Percentiles rank a stretch among this genome's conserved stretches.
These are phyloP conservation scores for Xylaria cubensis DNA, from an alignment of 495 filamentous ascomycete species.

Conservation along the genomic window DNA sequence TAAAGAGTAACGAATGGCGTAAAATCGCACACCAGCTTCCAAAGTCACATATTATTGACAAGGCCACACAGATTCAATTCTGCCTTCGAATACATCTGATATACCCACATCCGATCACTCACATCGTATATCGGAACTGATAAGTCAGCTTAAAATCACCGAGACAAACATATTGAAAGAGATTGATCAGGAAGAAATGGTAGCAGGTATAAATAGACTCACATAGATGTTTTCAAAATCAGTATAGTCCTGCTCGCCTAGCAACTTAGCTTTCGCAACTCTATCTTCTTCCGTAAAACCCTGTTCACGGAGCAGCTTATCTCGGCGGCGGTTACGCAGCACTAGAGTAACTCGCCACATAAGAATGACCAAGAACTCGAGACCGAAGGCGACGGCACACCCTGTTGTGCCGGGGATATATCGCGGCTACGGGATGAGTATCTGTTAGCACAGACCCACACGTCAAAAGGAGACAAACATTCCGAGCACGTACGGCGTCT, in stretches of 20 bases:
- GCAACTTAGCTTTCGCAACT: slow-evolving; percentile 36
- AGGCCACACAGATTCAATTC: not conserved
- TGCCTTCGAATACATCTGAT: not conserved
- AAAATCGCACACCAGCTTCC: not conserved
- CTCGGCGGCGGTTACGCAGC: slow-evolving; percentile 37
- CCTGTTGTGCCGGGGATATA: slow-evolving; percentile 40
- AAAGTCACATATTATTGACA: not conserved
- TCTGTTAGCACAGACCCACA: not conserved
- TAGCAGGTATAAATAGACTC: slow-evolving; percentile 5
- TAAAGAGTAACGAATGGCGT: not conserved
- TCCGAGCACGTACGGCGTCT: slow-evolving; percentile 7
- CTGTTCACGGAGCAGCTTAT: slow-evolving; percentile 33
- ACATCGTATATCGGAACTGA: slow-evolving; percentile 14
- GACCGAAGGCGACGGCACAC: slow-evolving; percentile 37
- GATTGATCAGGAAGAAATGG: not conserved
- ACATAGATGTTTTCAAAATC: slow-evolving; percentile 42
- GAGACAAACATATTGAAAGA: not conserved
- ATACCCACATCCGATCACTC: not conserved
- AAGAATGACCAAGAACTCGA: slow-evolving; percentile 38
- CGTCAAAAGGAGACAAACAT: no score
- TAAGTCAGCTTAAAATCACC: not conserved
- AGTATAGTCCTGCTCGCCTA: slow-evolving; percentile 42
- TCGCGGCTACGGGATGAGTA: slow-evolving; percentile 27
- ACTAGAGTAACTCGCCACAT: slow-evolving; percentile 38
- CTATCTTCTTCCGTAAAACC: slow-evolving; percentile 40